These are phyloP conservation scores for Rusavskia elegans DNA, from an alignment of 495 filamentous ascomycete species.

Conservation along the genomic window DNA sequence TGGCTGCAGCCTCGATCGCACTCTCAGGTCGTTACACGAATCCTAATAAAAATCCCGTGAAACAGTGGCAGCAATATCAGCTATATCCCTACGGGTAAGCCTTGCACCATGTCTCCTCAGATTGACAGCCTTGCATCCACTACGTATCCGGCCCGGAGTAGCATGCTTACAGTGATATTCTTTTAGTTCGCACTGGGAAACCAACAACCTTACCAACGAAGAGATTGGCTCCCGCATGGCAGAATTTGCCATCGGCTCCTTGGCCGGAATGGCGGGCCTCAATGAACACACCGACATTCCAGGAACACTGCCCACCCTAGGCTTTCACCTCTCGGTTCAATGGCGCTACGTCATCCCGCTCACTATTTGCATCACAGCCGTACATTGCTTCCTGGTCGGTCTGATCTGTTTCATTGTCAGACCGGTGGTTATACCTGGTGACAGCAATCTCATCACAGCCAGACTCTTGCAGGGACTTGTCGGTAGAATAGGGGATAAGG, in stretches of 20 bases:
- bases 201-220: background rate
- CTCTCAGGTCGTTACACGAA: constrained; percentile 5
- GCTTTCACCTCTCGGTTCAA: constrained; percentile 6
- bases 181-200: constrained; percentile 10
- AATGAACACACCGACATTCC: constrained; percentile 1
- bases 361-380: constrained; percentile 1
- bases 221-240: constrained; percentile 9
- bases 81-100: constrained; percentile 9
- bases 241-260: constrained; percentile 11
- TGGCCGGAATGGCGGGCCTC: constrained; percentile 4
- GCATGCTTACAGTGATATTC: background rate
- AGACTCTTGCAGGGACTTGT: constrained; percentile 7
- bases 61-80: constrained; percentile 10
- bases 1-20: constrained; percentile 13
- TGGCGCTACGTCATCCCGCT: constrained; percentile 9
- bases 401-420: constrained; percentile 7
- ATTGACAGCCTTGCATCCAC: background rate
- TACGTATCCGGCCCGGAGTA: background rate
- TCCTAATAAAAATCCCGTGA: background rate
- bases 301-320: constrained; percentile 6
- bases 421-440: constrained; percentile 8
- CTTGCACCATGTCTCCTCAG: background rate
- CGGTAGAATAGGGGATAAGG: background rate
- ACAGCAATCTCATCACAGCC: constrained; percentile 6
- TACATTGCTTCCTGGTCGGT: constrained; percentile 7